Evolutionary conservation across 768 basidiomycete species (phyloP), one percentile per base, ranked within the genome.

Genomic region (Gymnopilus dilepis): DNA sequence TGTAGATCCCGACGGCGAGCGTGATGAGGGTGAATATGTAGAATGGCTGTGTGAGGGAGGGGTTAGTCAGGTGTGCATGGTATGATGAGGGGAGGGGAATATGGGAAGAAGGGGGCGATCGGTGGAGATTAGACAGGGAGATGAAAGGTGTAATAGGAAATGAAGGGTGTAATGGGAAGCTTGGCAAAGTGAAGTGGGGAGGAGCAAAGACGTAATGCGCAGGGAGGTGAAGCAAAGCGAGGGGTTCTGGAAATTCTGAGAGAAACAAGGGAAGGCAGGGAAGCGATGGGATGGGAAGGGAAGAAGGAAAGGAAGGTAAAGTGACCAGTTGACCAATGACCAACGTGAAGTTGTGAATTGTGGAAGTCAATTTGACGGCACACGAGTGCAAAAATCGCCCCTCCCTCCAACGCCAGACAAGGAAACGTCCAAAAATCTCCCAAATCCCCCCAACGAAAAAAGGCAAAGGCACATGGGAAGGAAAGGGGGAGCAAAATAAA

Each of bases 1-100:
- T 89, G 74, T 97, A 98, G 4, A 84, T 82, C 0, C 92, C 91
- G 2, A 86, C 84, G 6, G 80, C 85, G 70, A 95, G 90, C 65
- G 93, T 81, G 12, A 84, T 78, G 26, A 84, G 4, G 0, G 81
- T 65, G 65, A 93, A 71, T 54, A 87, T 76, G 61, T 75, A 78
- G 65, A 89, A 84, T 2, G 93, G 92, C 91, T 92, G 64, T 34
- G 6, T n/a, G n/a, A 28, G n/a, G 19, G 52, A 7, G 52, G n/a
- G 30, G 8, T 19, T 31, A 9, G n/a, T 21, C 17, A 37, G 37
- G 37, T n/a, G n/a, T n/a, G 21, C n/a, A 40, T 1, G 34, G 48
- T n/a, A n/a, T n/a, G 11, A 31, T 37, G 50, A n/a, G 6, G 26
- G 12, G 50, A 34, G 33, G 33, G 33, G 33, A 34, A 34, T 6